Conservation (phyloP, 345 rosid genomes). For the Clausena lansium region DNA sequence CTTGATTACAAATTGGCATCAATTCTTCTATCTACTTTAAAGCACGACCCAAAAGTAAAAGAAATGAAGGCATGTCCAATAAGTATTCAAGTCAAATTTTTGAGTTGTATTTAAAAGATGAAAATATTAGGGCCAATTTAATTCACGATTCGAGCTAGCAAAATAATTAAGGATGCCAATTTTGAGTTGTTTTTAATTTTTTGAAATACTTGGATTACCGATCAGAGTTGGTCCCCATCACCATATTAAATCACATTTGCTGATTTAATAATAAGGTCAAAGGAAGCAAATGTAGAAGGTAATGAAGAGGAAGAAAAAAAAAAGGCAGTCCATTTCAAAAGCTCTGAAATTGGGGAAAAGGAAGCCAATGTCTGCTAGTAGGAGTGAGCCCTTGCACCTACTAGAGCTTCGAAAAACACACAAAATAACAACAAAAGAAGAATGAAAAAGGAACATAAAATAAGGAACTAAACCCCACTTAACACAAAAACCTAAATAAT, state of each 20-base stretch:
- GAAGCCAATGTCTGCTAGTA: constrained; percentile 8
- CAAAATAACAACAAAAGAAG: constrained; percentile 8
- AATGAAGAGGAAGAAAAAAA: neutral
- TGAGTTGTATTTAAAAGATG: too few species aligned
- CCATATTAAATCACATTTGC: neutral
- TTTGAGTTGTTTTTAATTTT: too few species aligned
- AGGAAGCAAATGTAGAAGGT: neutral
- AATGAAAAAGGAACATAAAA: constrained; percentile 8
- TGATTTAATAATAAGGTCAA: neutral
- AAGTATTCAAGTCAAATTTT: too few species aligned
- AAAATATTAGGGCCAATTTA: too few species aligned
- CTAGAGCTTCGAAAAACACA: constrained; percentile 17
- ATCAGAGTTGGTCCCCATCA: neutral
- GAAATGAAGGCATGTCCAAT: too few species aligned
- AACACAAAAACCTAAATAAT: constrained; percentile 12
- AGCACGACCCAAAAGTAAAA: too few species aligned
- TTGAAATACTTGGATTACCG: too few species aligned
- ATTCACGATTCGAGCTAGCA: too few species aligned
- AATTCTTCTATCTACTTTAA: too few species aligned
- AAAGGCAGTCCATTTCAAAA: constrained; percentile 10
- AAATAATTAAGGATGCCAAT: too few species aligned
- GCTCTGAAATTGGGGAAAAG: constrained; percentile 14
- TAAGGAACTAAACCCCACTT: neutral
- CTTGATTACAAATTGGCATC: too few species aligned
- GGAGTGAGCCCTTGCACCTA: constrained; percentile 13